phyloP scores from a whole-genome alignment of 2,329 filamentous ascomycete genomes.

The Aspergillus amoenus region DNA sequence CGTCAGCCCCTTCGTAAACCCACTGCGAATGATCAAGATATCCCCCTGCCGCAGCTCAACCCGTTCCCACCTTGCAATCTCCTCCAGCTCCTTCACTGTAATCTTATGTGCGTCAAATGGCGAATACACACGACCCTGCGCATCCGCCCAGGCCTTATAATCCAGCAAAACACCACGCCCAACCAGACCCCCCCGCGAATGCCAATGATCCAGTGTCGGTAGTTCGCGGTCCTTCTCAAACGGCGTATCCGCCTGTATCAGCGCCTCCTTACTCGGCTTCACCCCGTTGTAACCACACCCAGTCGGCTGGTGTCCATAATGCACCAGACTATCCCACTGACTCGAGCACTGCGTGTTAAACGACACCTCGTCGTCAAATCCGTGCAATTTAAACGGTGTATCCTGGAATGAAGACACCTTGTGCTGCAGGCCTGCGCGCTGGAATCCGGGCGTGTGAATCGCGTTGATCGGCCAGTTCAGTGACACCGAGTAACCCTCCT shows the following conservation, averaged over 20 bases:
- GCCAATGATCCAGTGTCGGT: slow-evolving; percentile 34
- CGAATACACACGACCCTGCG: slow-evolving; percentile 57
- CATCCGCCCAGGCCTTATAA: slow-evolving; percentile 55
- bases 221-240: slow-evolving; percentile 12
- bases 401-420: slow-evolving; percentile 30
- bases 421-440: slow-evolving; percentile 31
- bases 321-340: slow-evolving; percentile 48
- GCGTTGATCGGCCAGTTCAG: slow-evolving; percentile 36
- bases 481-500: slow-evolving; percentile 42
- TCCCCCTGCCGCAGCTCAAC: slow-evolving; percentile 20
- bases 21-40: slow-evolving; percentile 25
- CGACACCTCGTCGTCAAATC: slow-evolving; percentile 46
- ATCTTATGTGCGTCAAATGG: slow-evolving; percentile 46
- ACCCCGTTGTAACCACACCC: slow-evolving; percentile 35
- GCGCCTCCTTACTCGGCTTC: slow-evolving; percentile 25
- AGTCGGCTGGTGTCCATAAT: slow-evolving; percentile 22
- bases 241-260: background rate
- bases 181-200: slow-evolving; percentile 44
- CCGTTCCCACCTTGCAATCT: slow-evolving; percentile 19
- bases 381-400: slow-evolving; percentile 31
- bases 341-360: slow-evolving; percentile 49
- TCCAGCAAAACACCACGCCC: slow-evolving; percentile 56
- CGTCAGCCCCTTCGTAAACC: slow-evolving; percentile 20
- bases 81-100: slow-evolving; percentile 16
- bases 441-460: slow-evolving; percentile 39